Evolutionary conservation across 2,329 filamentous ascomycete species (phyloP).

Genomic region (Microdochium trichocladiopsis): DNA sequence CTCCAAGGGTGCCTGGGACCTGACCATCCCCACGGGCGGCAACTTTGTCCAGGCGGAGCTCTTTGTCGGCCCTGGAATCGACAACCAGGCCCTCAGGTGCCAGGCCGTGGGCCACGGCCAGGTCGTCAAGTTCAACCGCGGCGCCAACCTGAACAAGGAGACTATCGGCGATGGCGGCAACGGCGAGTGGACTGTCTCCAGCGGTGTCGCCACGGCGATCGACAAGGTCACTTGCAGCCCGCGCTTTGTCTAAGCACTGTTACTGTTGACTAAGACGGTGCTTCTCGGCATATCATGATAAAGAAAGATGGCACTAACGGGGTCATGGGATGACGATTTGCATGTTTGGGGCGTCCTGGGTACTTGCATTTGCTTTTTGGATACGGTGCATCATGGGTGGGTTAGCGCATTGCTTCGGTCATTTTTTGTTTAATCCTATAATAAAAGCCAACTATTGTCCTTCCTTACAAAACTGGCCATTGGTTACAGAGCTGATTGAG

Average conservation of each 20-base stretch:
- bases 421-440: too few species aligned
- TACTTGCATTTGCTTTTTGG: too few species aligned
- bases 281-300: too few species aligned
- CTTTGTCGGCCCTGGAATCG: constrained; percentile 16
- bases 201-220: not conserved
- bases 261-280: too few species aligned
- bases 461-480: too few species aligned
- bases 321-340: too few species aligned
- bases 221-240: not conserved
- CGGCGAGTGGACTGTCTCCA: not conserved
- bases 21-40: not conserved
- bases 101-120: constrained; percentile 16
- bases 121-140: constrained; percentile 20
- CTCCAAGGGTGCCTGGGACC: not conserved
- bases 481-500: too few species aligned
- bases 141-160: constrained; percentile 14
- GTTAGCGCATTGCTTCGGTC: too few species aligned
- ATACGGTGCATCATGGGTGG: too few species aligned
- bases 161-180: not conserved
- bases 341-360: too few species aligned
- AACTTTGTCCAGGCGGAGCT: constrained; percentile 1
- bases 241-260: not conserved
- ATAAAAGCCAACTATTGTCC: too few species aligned
- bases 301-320: too few species aligned
- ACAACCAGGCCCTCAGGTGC: constrained; percentile 9